Evolutionary conservation across 2,329 filamentous ascomycete genomes (phyloP), one percentile per base, ranked within the genome.

Genomic region (Alternaria infectoria): DNA sequence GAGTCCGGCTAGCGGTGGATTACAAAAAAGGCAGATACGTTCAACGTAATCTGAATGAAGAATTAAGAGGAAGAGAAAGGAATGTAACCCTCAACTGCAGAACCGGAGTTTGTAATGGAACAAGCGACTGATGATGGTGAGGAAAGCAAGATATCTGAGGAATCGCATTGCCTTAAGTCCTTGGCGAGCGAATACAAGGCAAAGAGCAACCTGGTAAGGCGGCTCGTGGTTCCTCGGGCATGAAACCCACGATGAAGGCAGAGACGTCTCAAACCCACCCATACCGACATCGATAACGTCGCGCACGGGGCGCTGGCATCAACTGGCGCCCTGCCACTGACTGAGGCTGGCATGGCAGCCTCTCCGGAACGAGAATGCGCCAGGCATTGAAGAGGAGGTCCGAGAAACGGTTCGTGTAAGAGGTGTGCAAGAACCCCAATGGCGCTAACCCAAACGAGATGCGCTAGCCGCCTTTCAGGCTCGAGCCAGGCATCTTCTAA

Each of bases 241-340:
- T 80, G 79, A 80, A 80, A 80, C 79, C 68, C 62, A 71, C 68
- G 71, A 77, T 80, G 77, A 80, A 74, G 78, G 77, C 72, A 72
- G 67, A 68, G 68, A 68, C 72, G 79, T 80, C 77, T 79, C 79
- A 80, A 69, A 69, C 67, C 68, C 54, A 67, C 70, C 65, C 60
- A 54, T 68, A 70, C 66, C 70, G 61, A 74, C 70, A 67, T 69
- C 67, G 66, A 67, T 68, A 67, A 69, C 67, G 69, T 64, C 57
- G 60, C 61, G 73, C 74, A 77, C 73, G 63, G 75, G 62, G 65
- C 71, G 59, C 71, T 60, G 62, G 70, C 61, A 60, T 65, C 66
- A 59, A 65, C 67, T 76, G 64, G 68, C 68, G 71, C 73, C 69
- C 63, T 68, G 56, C 60, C 45, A 57, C 64, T 65, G 59, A 68